These are phyloP conservation scores for Monosporascus sp. DNA, from an alignment of 2,329 filamentous ascomycete genomes.

Conservation along the genomic window DNA sequence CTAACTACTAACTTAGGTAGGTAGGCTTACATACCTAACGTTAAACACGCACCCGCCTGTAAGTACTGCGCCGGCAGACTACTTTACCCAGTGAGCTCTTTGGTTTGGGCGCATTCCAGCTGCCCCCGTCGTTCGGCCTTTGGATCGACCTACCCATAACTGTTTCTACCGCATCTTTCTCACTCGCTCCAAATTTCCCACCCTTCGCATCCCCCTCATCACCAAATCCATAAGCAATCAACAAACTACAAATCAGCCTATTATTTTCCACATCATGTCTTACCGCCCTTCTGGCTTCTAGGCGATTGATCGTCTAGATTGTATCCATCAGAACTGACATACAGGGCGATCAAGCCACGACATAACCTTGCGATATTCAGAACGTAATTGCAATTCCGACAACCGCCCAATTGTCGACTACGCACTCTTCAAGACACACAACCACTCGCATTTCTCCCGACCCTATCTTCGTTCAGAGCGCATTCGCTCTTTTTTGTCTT, in stretches of 20 bases:
- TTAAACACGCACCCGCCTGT: no score
- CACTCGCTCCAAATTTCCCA: neutral
- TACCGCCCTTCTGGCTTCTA: constrained; percentile 18
- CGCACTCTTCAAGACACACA: no score
- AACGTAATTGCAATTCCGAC: neutral
- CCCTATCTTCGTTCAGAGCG: neutral
- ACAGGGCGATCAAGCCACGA: constrained; percentile 6
- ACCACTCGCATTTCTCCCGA: neutral
- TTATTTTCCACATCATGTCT: constrained; percentile 14
- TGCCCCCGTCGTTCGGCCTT: neutral
- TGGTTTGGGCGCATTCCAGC: no score
- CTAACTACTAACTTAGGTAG: no score
- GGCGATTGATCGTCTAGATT: constrained; percentile 21
- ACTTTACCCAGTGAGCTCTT: no score
- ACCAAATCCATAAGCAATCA: neutral
- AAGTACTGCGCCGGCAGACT: no score
- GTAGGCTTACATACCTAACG: no score
- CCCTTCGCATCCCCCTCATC: constrained; percentile 1
- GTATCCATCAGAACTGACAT: constrained; percentile 9
- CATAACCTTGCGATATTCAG: constrained; percentile 1
- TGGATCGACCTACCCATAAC: neutral
- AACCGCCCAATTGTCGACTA: no score
- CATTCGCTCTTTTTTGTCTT: neutral
- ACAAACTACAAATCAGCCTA: neutral
- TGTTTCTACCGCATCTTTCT: neutral